These are phyloP conservation scores for Yamadazyma insecticola DNA, from an alignment of 805 yeast species.

Conservation along the genomic window DNA sequence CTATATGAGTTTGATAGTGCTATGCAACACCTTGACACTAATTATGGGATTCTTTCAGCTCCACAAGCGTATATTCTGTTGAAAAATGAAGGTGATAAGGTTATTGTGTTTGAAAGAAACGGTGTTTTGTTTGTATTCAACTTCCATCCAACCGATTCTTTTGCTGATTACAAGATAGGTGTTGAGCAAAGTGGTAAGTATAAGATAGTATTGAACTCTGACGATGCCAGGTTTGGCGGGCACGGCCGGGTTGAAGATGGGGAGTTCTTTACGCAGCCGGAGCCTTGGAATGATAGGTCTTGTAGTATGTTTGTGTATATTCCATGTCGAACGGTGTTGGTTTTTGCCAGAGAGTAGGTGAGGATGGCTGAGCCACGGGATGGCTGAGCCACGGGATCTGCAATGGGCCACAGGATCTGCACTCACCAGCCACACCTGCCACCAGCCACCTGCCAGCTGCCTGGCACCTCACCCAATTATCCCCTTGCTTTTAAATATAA, in stretches of 20 bases:
- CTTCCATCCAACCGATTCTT: constrained; percentile 83
- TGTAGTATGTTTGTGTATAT: constrained; percentile 75
- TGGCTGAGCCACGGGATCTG: too few species aligned
- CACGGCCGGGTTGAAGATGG: constrained; percentile 54
- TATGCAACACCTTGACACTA: constrained; percentile 71
- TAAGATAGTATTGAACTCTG: constrained; percentile 70
- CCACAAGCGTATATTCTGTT: constrained; percentile 79
- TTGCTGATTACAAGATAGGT: constrained; percentile 86
- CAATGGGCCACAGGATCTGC: too few species aligned
- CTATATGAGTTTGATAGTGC: constrained; percentile 80
- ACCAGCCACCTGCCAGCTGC: neutral
- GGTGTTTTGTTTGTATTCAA: constrained; percentile 83
- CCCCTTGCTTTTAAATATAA: constrained; percentile 10
- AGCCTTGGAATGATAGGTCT: constrained; percentile 74
- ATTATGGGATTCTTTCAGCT: constrained; percentile 64
- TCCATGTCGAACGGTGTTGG: constrained; percentile 63
- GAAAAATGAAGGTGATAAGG: constrained; percentile 86
- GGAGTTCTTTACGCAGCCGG: constrained; percentile 68
- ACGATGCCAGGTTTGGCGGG: constrained; percentile 71
- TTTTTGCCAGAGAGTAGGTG: too few species aligned
- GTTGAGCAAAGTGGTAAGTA: constrained; percentile 76
- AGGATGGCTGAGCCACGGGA: too few species aligned
- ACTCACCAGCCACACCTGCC: neutral
- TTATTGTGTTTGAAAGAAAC: constrained; percentile 83
- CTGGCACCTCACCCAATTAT: constrained; percentile 8